These are phyloP conservation scores for Zymoseptoria crescenta DNA, from an alignment of 2,329 filamentous ascomycete genomes.

Conservation along the genomic window DNA sequence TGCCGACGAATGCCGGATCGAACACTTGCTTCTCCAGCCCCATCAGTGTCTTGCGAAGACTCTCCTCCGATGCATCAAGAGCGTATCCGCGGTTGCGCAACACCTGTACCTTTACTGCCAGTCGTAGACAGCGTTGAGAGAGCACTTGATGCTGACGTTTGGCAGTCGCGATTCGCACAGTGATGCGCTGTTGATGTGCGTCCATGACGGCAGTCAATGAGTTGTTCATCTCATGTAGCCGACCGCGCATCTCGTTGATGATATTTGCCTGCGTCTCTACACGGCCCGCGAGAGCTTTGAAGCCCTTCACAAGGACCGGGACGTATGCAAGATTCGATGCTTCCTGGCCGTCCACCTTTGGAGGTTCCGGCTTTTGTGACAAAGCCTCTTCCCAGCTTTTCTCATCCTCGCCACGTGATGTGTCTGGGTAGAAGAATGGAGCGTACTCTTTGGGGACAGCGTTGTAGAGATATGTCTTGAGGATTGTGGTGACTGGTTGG, in stretches of 20 bases:
- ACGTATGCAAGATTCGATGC: constrained; percentile 51
- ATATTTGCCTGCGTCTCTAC: constrained; percentile 64
- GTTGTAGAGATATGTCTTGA: constrained; percentile 85
- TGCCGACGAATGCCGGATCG: constrained; percentile 65
- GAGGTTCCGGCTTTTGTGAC: constrained; percentile 61
- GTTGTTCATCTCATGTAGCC: constrained; percentile 72
- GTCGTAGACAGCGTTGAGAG: constrained; percentile 62
- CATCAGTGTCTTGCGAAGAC: constrained; percentile 63
- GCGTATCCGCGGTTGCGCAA: constrained; percentile 75
- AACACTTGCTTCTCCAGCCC: constrained; percentile 61
- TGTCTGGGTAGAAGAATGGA: constrained; percentile 66
- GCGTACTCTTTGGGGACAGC: constrained; percentile 65
- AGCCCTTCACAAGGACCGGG: constrained; percentile 68
- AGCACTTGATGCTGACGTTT: constrained; percentile 65
- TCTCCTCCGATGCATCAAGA: constrained; percentile 70
- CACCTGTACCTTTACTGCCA: constrained; percentile 74
- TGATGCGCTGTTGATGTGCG: constrained; percentile 68
- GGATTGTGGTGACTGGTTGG: constrained; percentile 46
- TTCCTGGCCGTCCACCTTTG: constrained; percentile 31
- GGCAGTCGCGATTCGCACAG: constrained; percentile 64
- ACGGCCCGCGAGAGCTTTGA: constrained; percentile 62
- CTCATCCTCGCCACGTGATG: constrained; percentile 55
- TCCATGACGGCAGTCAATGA: constrained; percentile 64
- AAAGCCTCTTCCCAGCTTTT: constrained; percentile 79
- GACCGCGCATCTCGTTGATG: constrained; percentile 60